Base-by-base conservation (phyloP, 2,329 filamentous ascomycete genomes). In the Cytospora piceae region DNA sequence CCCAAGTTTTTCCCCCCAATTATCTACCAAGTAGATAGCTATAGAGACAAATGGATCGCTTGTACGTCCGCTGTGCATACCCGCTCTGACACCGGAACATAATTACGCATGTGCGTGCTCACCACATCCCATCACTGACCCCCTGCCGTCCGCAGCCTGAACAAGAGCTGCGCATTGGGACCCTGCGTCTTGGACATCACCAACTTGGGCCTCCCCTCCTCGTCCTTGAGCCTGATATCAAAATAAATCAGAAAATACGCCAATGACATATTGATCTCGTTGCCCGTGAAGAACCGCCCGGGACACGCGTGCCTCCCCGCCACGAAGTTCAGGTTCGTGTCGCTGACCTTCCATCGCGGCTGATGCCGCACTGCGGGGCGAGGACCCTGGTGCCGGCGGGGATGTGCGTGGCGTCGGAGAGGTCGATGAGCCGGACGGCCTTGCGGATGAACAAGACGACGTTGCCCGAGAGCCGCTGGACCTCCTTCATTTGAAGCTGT, bases 251-350 rank as follows among this genome's bases (percentile, higher is more conserved):
- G 70, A 46, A 80, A 74, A 65, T 77, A 76, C 0, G 77, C 75
- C 58, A 82, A 67, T 55, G 80, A 72, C 68, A 81, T 74, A 74
- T 83, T 82, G 68, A 82, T 78, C 70, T 79, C 78, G 68, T 80
- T 79, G 31, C 75, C 72, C 17, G 80, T 81, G 68, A 83, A 82
- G 73, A 82, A 83, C 14, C 81, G 75, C 2, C 81, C 81, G 0
- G 81, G 81, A 57, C 81, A 83, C 3, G 81, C 79, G 67, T 82
- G 79, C 67, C 78, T 78, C 46, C 81, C 81, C 5, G 79, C 78
- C 3, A 81, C 81, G 67, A 83, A 83, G 68, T 81, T 80, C 70
- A 81, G 75, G 66, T 81, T 79, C 32, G 74, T 77, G 60, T 81
- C 77, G 54, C 67, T 70, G 56, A 29, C 27, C 27, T 5, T 29